Conservation (phyloP, 495 filamentous ascomycete genomes). For the Lasiosphaeriaceae sp. region DNA sequence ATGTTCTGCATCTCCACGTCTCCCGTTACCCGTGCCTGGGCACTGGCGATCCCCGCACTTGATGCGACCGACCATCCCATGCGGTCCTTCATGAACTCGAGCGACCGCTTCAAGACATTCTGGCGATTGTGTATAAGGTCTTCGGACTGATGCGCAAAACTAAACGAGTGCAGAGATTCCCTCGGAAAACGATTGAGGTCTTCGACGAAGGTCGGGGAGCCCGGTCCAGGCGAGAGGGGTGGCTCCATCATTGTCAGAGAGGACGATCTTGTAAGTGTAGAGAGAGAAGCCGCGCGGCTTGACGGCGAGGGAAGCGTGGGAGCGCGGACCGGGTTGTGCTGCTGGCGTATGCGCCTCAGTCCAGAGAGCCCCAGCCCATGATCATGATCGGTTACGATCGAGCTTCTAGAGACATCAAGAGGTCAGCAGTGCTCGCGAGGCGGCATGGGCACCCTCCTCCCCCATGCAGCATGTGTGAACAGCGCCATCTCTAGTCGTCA, state of each 20-base stretch:
- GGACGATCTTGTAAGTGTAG: constrained; percentile 53
- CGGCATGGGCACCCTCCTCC: too few relatives aligned
- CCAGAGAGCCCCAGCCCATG: constrained; percentile 65
- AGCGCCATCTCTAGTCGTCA: background rate
- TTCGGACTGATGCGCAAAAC: constrained; percentile 94
- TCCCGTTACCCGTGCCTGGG: constrained; percentile 75
- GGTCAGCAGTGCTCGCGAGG: constrained; percentile 21
- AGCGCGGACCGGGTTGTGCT: constrained; percentile 59
- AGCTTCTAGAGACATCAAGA: constrained; percentile 34
- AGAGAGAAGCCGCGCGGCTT: constrained; percentile 60
- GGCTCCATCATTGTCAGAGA: constrained; percentile 56
- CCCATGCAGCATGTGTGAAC: too few relatives aligned
- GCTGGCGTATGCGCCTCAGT: constrained; percentile 87
- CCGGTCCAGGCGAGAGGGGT: constrained; percentile 53
- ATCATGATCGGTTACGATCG: constrained; percentile 55
- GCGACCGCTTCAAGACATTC: constrained; percentile 86
- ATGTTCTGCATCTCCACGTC: constrained; percentile 86
- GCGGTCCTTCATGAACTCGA: constrained; percentile 96
- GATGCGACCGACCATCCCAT: constrained; percentile 69
- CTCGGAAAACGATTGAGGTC: constrained; percentile 89
- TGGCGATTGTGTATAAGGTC: constrained; percentile 86
- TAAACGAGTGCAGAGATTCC: constrained; percentile 97
- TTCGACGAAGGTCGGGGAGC: constrained; percentile 75
- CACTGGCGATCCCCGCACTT: constrained; percentile 56
- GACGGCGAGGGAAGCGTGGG: constrained; percentile 59